Evolutionary conservation across 345 rosid species (phyloP).

Genomic region (Brassica napus): DNA sequence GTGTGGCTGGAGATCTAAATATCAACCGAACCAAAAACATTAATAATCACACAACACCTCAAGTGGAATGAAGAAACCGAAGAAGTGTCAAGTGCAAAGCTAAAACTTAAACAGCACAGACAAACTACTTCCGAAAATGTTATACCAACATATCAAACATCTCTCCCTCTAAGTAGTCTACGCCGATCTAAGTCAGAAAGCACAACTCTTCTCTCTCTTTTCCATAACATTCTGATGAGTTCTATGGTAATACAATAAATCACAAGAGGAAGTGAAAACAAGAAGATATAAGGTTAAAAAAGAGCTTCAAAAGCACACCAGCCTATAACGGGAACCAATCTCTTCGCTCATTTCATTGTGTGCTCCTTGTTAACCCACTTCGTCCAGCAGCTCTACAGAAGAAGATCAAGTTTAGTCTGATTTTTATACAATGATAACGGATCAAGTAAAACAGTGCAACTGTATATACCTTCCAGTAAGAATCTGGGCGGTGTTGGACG

Average conservation of each 20-base stretch:
- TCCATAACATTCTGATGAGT: constrained; percentile 22
- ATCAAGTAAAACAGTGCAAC: not conserved
- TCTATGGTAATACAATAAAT: constrained; percentile 28
- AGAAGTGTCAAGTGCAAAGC: constrained; percentile 13
- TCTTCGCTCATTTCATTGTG: constrained; percentile 36
- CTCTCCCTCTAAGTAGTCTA: constrained; percentile 34
- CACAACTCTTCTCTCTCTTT: constrained; percentile 30
- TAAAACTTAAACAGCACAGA: constrained; percentile 32
- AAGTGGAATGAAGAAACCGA: constrained; percentile 21
- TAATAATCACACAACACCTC: constrained; percentile 33
- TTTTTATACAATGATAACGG: not conserved
- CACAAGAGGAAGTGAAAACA: constrained; percentile 31
- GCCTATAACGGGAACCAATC: constrained; percentile 17
- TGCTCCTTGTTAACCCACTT: constrained; percentile 80
- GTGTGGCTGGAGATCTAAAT: not conserved
- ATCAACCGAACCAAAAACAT: constrained; percentile 1
- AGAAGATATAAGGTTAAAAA: constrained; percentile 28
- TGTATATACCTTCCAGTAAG: constrained; percentile 75
- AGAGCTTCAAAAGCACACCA: constrained; percentile 24
- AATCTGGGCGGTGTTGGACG: constrained; percentile 68
- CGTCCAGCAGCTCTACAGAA: constrained; percentile 45
- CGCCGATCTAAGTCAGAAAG: constrained; percentile 38
- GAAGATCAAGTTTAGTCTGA: not conserved
- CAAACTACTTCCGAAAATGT: constrained; percentile 36
- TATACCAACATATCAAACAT: constrained; percentile 35